Evolutionary conservation across 2,329 filamentous ascomycete species (phyloP), one percentile per base, ranked within the genome.

Genomic region (Teratosphaeria zuluensis): DNA sequence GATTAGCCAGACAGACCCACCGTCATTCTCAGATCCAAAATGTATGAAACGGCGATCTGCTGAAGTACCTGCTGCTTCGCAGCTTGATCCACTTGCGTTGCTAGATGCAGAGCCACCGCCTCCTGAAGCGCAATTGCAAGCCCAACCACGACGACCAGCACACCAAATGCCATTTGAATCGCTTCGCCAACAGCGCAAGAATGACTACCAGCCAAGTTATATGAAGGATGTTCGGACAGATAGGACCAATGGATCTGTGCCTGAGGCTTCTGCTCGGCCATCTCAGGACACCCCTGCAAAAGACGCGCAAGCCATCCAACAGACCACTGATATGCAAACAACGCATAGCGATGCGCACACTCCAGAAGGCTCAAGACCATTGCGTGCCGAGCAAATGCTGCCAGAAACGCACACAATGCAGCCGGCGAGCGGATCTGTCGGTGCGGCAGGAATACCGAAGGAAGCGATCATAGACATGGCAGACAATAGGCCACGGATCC

Each of bases 1-100:
- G n/a, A 21, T 21, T 1, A 48, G 42, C 42, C 42, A 48, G 42
- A 48, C 19, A 8, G 57, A 53, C 0, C 57, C 57, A 42, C 53
- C 57, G 21, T 66, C 65, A 6, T 68, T 68, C 54, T 64, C 60
- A 14, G 68, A 70, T 55, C 64, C n/a, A 7, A 21, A 19, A 9
- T 8, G 21, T 19, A 21, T 48, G 61, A 66, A 64, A 57, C 65
- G 65, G 7, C 63, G 63, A 51, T 66, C 66, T 12, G 56, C 58
- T 52, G 67, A 68, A 12, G 56, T 55, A 4, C 54, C 60, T n/a
- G 58, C 56, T 19, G 59, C 54, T n/a, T 48, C 31, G 33, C 54
- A 42, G 11, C 57, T 59, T 42, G 42, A 48, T 48, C 42, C 42
- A 7, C 19, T 48, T 21, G 16, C 42, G 19, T 19, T 48, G 42